A percentile compares a stretch with the other conserved stretches of the same genome.
phyloP scores from a whole-genome alignment of 1,139 yeast genomes.

The Yamadazyma atlantica region DNA sequence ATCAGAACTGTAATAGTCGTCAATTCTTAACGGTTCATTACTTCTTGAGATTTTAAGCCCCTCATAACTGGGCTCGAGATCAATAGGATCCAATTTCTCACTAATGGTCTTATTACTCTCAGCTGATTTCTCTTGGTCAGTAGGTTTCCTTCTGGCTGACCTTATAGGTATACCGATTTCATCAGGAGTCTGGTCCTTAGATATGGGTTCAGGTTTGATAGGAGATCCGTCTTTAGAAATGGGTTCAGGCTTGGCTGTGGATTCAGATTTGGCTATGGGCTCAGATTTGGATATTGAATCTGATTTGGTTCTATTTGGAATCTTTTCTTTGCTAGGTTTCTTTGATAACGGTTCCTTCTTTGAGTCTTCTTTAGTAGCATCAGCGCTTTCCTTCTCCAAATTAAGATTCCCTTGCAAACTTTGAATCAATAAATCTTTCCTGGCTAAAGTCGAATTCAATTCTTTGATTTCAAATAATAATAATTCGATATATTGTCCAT shows the following conservation, averaged over 20 bases:
- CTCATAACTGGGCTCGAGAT: conserved; percentile 2
- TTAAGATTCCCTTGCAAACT: conserved; percentile 18
- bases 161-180: conserved; percentile 8
- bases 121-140: conserved; percentile 1
- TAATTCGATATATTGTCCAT: conserved; percentile 35
- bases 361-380: conserved; percentile 1
- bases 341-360: background rate
- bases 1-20: background rate
- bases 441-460: conserved; percentile 17
- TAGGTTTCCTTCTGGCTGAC: conserved; percentile 10
- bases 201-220: background rate
- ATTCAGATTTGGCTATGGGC: background rate
- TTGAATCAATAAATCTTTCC: conserved; percentile 18
- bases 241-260: background rate
- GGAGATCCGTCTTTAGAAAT: background rate
- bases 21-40: background rate
- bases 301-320: background rate
- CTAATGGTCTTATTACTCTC: conserved; percentile 1
- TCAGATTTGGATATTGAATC: background rate
- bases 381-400: background rate
- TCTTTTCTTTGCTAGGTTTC: background rate
- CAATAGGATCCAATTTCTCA: background rate
- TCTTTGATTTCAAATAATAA: conserved; percentile 40
- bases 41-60: background rate
- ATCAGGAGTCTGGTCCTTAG: background rate